Evolutionary conservation across 148 eudicot genomes (phyloP).

Genomic region (Tetragonia tetragonoides): DNA sequence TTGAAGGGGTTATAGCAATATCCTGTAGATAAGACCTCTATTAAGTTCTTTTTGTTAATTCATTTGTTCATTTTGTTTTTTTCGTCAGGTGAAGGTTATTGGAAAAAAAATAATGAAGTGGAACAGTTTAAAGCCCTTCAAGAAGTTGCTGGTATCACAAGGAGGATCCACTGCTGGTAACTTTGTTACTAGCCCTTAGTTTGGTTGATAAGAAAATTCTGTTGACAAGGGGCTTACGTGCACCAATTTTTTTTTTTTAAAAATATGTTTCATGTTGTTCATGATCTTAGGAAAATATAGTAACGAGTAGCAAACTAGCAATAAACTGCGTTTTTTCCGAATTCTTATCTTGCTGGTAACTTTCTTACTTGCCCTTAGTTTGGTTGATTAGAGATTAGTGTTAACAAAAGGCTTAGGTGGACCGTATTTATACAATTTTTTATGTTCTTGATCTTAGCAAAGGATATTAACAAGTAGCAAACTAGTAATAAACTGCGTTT

Average conservation of each 20-base stretch:
- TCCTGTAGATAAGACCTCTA: too few species aligned
- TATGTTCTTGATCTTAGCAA: background rate
- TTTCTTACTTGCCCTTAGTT: background rate
- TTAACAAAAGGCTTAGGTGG: background rate
- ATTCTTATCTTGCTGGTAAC: constrained; percentile 21
- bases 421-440: background rate
- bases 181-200: background rate
- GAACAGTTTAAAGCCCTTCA: constrained; percentile 34
- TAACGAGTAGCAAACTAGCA: too few species aligned
- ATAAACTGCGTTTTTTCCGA: background rate
- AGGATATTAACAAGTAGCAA: too few species aligned
- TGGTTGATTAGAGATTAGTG: background rate
- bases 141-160: constrained; percentile 26
- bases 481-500: background rate
- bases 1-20: too few species aligned
- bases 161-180: constrained; percentile 40
- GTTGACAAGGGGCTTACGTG: background rate
- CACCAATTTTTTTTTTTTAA: background rate
- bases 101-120: constrained; percentile 23
- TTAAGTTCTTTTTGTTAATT: too few species aligned
- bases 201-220: background rate
- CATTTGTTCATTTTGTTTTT: too few species aligned
- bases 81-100: background rate
- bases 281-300: background rate
- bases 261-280: background rate